Percentiles rank a stretch among this genome's conserved stretches.
These are phyloP conservation scores for Leccinum broughii DNA, from an alignment of 768 basidiomycete species.

Conservation along the genomic window DNA sequence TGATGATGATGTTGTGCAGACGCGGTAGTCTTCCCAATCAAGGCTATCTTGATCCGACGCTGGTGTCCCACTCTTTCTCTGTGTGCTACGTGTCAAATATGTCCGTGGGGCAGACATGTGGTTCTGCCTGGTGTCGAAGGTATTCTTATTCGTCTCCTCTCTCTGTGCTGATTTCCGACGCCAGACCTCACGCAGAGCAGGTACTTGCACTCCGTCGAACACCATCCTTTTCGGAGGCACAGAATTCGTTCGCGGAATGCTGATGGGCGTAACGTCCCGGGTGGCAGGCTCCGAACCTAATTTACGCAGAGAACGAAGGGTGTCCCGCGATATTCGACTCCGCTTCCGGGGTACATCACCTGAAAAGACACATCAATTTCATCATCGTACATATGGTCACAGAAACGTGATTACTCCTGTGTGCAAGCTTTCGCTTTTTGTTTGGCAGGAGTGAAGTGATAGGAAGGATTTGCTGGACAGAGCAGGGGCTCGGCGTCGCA, in stretches of 20 bases:
- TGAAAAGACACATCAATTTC: conserved; percentile 14
- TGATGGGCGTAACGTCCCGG: conserved; percentile 22
- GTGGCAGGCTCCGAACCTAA: conserved; percentile 33
- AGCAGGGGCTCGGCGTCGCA: background rate
- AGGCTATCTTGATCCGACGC: conserved; percentile 25
- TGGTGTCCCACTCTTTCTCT: background rate
- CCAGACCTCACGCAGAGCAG: conserved; percentile 21
- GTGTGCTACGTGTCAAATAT: background rate
- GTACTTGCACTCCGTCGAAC: conserved; percentile 35
- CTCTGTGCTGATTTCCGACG: conserved; percentile 8
- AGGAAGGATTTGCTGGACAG: background rate
- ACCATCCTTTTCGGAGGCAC: conserved; percentile 22
- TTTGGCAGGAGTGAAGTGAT: background rate
- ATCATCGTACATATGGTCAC: background rate
- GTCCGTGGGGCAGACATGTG: background rate
- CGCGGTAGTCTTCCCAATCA: conserved; percentile 33
- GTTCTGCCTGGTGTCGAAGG: background rate
- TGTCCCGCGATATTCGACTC: conserved; percentile 15
- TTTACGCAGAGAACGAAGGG: conserved; percentile 16
- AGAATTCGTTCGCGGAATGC: conserved; percentile 24
- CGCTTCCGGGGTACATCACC: conserved; percentile 25
- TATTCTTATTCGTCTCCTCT: background rate
- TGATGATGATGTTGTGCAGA: conserved; percentile 20
- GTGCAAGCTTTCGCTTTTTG: conserved; percentile 15
- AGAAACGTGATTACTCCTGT: conserved; percentile 9